These are phyloP conservation scores for Apiospora sp. DNA, from an alignment of 2,329 filamentous ascomycete species.

Conservation along the genomic window DNA sequence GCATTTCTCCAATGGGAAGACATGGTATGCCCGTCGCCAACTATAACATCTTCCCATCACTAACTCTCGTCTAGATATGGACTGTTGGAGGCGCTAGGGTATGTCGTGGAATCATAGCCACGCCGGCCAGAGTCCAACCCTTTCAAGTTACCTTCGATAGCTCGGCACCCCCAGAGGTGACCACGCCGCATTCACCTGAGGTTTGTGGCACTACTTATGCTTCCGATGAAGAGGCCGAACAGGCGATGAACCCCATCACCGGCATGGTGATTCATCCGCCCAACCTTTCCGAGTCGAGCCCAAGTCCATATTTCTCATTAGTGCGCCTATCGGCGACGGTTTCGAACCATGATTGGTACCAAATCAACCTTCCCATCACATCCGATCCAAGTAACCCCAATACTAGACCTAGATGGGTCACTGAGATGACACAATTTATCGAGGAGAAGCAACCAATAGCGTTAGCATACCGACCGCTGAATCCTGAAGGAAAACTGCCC, in stretches of 20 bases:
- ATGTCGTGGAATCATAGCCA: conserved; percentile 62
- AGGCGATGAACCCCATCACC: conserved; percentile 54
- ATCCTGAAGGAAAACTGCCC: conserved; percentile 36
- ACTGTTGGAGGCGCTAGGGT: conserved; percentile 45
- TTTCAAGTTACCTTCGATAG: conserved; percentile 57
- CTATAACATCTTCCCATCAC: neutral
- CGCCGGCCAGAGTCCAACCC: conserved; percentile 56
- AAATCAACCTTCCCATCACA: conserved; percentile 53
- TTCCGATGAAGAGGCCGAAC: conserved; percentile 40
- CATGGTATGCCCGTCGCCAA: conserved; percentile 44
- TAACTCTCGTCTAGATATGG: conserved; percentile 51
- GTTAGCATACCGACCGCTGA: conserved; percentile 47
- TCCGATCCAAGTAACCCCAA: conserved; percentile 29
- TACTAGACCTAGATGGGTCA: conserved; percentile 54
- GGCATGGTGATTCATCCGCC: conserved; percentile 57
- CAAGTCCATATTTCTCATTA: conserved; percentile 58
- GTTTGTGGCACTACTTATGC: conserved; percentile 58
- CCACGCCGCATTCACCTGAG: conserved; percentile 47
- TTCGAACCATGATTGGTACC: conserved; percentile 60
- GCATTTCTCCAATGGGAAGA: conserved; percentile 66
- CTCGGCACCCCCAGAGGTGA: conserved; percentile 33
- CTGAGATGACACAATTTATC: conserved; percentile 53
- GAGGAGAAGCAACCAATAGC: conserved; percentile 53
- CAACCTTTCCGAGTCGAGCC: conserved; percentile 39
- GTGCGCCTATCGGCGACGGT: conserved; percentile 61